These are phyloP conservation scores for Monilinia polystroma DNA, from an alignment of 2,329 filamentous ascomycete species.

Conservation along the genomic window DNA sequence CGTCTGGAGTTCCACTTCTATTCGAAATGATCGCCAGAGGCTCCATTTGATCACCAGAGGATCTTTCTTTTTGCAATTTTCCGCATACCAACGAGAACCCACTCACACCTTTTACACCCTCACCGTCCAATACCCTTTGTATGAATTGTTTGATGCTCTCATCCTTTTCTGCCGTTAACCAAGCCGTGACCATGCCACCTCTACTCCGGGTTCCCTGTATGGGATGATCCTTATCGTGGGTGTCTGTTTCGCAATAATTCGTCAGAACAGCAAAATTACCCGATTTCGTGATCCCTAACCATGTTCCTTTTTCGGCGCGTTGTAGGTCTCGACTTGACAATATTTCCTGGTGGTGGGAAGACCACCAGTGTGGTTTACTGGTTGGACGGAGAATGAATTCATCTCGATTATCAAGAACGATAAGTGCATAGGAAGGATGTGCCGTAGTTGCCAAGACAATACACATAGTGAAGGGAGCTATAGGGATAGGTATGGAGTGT, in stretches of 20 bases:
- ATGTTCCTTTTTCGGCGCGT: slow-evolving; percentile 61
- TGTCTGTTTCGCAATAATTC: slow-evolving; percentile 60
- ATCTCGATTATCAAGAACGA: slow-evolving; percentile 77
- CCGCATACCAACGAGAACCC: slow-evolving; percentile 67
- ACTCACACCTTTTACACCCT: slow-evolving; percentile 59
- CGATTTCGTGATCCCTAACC: slow-evolving; percentile 60
- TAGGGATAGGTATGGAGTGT: slow-evolving; percentile 4
- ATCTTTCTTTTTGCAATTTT: slow-evolving; percentile 48
- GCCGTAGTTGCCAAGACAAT: slow-evolving; percentile 74
- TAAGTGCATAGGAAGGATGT: slow-evolving; percentile 72
- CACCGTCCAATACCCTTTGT: slow-evolving; percentile 50
- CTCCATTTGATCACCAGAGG: slow-evolving; percentile 40
- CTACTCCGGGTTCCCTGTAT: slow-evolving; percentile 57
- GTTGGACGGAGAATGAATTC: slow-evolving; percentile 67
- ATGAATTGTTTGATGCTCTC: slow-evolving; percentile 53
- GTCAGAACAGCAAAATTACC: slow-evolving; percentile 64
- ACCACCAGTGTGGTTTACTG: slow-evolving; percentile 63
- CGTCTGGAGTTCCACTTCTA: slow-evolving; percentile 51
- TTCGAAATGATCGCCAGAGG: slow-evolving; percentile 63
- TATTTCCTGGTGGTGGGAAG: slow-evolving; percentile 41
- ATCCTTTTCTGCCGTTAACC: slow-evolving; percentile 53
- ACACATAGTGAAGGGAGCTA: slow-evolving; percentile 57
- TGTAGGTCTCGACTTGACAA: slow-evolving; percentile 63
- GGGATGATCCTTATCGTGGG: slow-evolving; percentile 51
- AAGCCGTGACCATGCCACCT: slow-evolving; percentile 63